Evolutionary conservation across 176 grass and related monocot species (phyloP), one percentile per base, ranked within the genome.

Genomic region (Poa annua): DNA sequence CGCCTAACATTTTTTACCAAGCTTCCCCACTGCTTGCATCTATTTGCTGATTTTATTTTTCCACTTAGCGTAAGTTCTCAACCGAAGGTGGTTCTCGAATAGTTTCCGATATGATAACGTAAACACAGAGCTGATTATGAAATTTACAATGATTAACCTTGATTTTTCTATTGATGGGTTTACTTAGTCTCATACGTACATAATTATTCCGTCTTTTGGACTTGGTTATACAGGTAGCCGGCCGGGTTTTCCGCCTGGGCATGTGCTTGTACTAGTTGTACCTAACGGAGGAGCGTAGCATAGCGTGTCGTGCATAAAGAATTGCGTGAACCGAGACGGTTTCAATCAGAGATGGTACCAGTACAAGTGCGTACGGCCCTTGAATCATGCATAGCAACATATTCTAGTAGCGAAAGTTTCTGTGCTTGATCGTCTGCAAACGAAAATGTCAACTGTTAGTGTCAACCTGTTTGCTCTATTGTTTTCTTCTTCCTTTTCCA

Each of bases 321-420:
- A 83, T 63, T 19, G n/a, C 13, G 52, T 56, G 11, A 4, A 41
- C 17, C 11, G 34, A 38, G 39, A 82, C 50, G 39, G 72, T 49
- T 82, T 69, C 39, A 9, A 49, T 84, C 62, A 72, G 29, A 82
- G 29, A 82, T 69, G 52, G 67, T 74, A 74, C 77, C 21, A 42
- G 9, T 16, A 50, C 22, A 73, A 67, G 54, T 47, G 66, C 48
- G 26, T 73, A 80, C 66, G 35, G 60, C 36, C 56, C 68, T 75
- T 53, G 33, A 74, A 86, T 81, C 45, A 74, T 35, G 85, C 45
- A 66, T 56, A 78, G 14, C 67, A n/a, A 42, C 76, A 41, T 85
- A 15, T 16, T 80, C 11, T 59, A 38, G 14, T 6, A 22, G 0
- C 20, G 39, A 62, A 21, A 8, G 9, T 42, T 41, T 55, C 21